Evolutionary conservation across 208 protist species (phyloP).

Genomic region (Entamoeba nuttalli): DNA sequence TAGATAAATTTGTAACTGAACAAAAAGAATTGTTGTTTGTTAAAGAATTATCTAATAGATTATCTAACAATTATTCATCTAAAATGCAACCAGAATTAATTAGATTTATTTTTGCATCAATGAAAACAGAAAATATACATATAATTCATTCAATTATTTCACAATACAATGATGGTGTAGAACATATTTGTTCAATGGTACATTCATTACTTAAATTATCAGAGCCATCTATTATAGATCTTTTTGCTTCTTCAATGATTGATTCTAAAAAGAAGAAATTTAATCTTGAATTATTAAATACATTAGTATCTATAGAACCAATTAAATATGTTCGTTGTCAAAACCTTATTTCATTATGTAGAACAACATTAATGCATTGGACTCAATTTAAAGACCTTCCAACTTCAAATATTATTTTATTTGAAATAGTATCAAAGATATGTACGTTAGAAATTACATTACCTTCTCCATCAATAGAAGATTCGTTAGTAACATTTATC

Average conservation of each 20-base stretch:
- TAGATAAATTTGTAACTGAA: neutral
- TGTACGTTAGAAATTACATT: neutral
- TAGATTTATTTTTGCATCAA: neutral
- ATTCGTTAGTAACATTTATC: neutral
- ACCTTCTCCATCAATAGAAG: neutral
- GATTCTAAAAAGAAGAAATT: neutral
- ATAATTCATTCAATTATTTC: neutral
- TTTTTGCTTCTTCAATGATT: neutral
- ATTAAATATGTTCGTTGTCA: neutral
- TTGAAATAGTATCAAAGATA: neutral
- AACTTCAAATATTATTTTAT: neutral
- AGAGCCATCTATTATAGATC: neutral
- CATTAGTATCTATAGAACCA: neutral
- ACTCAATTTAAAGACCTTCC: neutral
- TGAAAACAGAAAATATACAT: neutral
- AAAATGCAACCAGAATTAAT: neutral
- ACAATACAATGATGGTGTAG: neutral
- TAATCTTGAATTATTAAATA: neutral
- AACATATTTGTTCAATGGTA: neutral
- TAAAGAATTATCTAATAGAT: neutral
- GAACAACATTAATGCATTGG: neutral
- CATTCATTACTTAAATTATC: neutral
- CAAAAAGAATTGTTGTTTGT: neutral
- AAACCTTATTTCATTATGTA: neutral
- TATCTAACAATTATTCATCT: neutral